These are phyloP conservation scores for Brachypodium distachyon DNA, from an alignment of 202 grass and related monocot species.

Conservation along the genomic window DNA sequence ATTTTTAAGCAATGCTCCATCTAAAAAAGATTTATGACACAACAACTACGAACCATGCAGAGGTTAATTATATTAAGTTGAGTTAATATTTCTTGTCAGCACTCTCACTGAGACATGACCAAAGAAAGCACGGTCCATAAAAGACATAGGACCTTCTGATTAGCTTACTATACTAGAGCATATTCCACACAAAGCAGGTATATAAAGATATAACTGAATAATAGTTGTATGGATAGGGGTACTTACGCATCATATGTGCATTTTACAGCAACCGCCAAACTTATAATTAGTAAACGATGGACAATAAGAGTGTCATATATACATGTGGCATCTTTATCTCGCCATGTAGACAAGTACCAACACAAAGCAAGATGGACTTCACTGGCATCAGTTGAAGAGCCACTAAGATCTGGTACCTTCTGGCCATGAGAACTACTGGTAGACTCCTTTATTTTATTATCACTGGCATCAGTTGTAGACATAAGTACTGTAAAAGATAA, in stretches of 20 bases:
- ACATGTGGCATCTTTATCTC: constrained; percentile 57
- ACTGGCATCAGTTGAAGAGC: constrained; percentile 69
- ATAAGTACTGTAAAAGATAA: constrained; percentile 34
- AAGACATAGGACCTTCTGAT: not conserved
- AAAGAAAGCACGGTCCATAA: not conserved
- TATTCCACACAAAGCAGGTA: not conserved
- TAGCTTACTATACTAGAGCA: not conserved
- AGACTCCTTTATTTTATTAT: constrained; percentile 36
- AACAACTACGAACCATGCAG: not conserved
- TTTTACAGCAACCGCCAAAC: constrained; percentile 66
- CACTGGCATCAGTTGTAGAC: constrained; percentile 15
- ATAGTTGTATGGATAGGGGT: not conserved
- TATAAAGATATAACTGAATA: not conserved
- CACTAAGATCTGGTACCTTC: constrained; percentile 59
- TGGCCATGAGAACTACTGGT: constrained; percentile 53
- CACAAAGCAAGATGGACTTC: constrained; percentile 79
- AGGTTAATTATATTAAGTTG: not conserved
- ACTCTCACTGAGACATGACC: not conserved
- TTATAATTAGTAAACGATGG: constrained; percentile 58
- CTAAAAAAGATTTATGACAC: not conserved
- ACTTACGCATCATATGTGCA: constrained; percentile 77
- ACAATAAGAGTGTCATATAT: constrained; percentile 49
- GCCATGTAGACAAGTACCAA: constrained; percentile 65
- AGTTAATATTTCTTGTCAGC: not conserved
- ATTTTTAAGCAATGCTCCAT: not conserved